A percentile compares a stretch with the other conserved stretches of the same genome.
phyloP scores from a whole-genome alignment of 2,329 filamentous ascomycete genomes.

The Colletotrichum eremochloae region DNA sequence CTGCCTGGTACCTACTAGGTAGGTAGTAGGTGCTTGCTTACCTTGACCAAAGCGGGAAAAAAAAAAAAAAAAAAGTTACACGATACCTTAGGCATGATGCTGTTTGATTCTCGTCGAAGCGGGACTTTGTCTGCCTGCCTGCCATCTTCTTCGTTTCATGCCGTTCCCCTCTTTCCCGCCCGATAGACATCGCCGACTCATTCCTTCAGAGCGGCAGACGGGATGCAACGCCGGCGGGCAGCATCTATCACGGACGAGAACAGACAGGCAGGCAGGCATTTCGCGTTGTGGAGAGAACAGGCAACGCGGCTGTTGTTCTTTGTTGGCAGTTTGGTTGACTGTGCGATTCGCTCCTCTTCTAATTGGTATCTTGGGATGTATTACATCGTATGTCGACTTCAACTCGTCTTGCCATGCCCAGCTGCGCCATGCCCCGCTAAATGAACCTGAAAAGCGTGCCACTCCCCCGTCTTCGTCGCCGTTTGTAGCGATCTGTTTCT shows the following conservation, averaged over 20 bases:
- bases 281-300: too few relatives aligned
- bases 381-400: neutral
- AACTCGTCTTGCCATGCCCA: neutral
- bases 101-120: neutral
- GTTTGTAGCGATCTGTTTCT: neutral
- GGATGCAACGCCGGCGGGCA: neutral
- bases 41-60: too few relatives aligned
- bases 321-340: neutral
- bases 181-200: neutral
- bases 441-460: too few relatives aligned
- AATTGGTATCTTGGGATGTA: conserved; percentile 2
- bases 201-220: neutral
- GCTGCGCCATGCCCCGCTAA: too few relatives aligned
- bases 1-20: too few relatives aligned
- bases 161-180: neutral
- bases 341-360: neutral
- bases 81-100: neutral
- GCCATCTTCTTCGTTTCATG: neutral
- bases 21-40: too few relatives aligned
- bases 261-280: neutral
- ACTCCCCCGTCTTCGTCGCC: too few relatives aligned
- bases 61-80: too few relatives aligned
- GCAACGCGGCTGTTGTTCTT: neutral
- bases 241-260: neutral
- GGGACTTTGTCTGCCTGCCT: neutral